Evolutionary conservation across 441 rosid genomes (phyloP), one percentile per base, ranked within the genome.

Genomic region (Biscutella auriculata): DNA sequence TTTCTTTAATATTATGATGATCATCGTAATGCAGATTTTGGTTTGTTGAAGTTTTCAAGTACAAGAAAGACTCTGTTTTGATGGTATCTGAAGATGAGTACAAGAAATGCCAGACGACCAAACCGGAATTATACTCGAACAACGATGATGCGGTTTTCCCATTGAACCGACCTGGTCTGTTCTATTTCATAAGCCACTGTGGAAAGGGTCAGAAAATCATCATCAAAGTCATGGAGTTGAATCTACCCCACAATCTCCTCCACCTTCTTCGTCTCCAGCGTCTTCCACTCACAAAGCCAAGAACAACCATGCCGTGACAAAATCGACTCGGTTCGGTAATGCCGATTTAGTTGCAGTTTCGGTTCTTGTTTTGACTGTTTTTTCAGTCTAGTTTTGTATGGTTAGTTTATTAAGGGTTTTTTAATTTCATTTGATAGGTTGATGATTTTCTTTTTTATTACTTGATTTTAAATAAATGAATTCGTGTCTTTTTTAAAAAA

Each of bases 171-270:
- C 58, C 84, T 0, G 83, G 95, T n/a, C 28, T 75, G 13, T 84
- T 76, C 62, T 82, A 82, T 73, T 87, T 87, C 75, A 81, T 87
- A 35, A 84, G 83, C 9, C 95, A 84, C 49, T 82, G 87, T 34
- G 70, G 73, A 41, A 75, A 72, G 61, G 93, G 89, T 12, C 89
- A 82, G 76, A 79, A 63, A 66, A 73, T 84, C 78, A 79, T 87
- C 52, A 66, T 84, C 19, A 82, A 77, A 68, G 93, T 87, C 51
- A 58, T 84, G 72, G 63, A 59, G 7, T 33, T 3, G 73, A 41
- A 4, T 6, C 25, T 33, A 37, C 58, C 3, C 29, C 62, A 6
- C 62, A 36, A 1, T 19, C 32, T 10, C 23, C 32, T 14, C 45
- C 48, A 5, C 32, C 54, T 14, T 44, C 63, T 25, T 45, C 53